These are phyloP conservation scores for Chlamydomonas schloesseri DNA, from an alignment of 139 green algal genomes.

Conservation along the genomic window DNA sequence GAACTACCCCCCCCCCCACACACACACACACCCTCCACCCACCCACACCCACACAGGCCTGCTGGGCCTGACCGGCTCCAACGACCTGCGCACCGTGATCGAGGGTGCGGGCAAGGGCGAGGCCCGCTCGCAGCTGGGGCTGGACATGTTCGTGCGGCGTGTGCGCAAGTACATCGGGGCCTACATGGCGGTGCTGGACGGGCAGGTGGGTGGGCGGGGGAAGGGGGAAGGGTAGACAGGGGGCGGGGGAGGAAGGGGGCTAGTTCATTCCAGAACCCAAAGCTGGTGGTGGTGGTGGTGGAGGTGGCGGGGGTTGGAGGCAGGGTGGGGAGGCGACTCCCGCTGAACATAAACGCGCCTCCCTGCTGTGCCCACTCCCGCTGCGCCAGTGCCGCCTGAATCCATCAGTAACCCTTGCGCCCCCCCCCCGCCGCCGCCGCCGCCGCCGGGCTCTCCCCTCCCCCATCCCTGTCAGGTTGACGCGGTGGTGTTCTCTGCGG, in stretches of 20 bases:
- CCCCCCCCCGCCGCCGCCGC: too few relatives aligned
- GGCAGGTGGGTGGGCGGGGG: constrained; percentile 47
- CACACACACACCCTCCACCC: background rate
- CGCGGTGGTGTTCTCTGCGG: constrained; percentile 90
- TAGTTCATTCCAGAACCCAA: too few relatives aligned
- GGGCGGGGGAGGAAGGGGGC: too few relatives aligned
- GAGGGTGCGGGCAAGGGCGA: constrained; percentile 64
- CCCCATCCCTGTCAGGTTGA: constrained; percentile 62
- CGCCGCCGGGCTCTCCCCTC: too few relatives aligned
- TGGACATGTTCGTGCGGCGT: constrained; percentile 87
- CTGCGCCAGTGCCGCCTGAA: too few relatives aligned
- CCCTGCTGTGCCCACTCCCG: too few relatives aligned
- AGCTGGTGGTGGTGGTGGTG: too few relatives aligned
- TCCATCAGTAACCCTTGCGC: too few relatives aligned
- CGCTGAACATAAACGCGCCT: too few relatives aligned
- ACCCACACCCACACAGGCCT: constrained; percentile 54
- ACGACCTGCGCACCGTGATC: constrained; percentile 75
- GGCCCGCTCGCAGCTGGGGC: constrained; percentile 67
- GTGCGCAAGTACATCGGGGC: constrained; percentile 91
- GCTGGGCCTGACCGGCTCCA: constrained; percentile 73
- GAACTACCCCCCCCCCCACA: background rate
- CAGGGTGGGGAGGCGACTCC: too few relatives aligned
- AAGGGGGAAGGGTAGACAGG: too few relatives aligned
- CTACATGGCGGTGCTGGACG: constrained; percentile 82
- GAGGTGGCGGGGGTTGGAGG: too few relatives aligned